phyloP scores from a whole-genome alignment of 805 yeast species.

The Candida ipomoeae region DNA sequence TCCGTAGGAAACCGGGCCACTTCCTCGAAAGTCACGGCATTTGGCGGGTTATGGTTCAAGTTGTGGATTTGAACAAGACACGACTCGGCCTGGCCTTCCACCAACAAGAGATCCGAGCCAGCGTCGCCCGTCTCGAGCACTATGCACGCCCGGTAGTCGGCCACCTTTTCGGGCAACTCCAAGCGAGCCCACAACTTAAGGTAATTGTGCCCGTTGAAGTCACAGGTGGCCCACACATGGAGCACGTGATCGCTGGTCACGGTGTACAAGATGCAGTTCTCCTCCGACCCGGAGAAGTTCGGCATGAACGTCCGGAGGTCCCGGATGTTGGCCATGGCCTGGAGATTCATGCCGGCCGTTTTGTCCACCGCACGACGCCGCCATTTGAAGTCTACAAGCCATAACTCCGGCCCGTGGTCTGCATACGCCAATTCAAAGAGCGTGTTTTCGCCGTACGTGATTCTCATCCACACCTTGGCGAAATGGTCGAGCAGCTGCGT shows the following conservation, averaged over 20 bases:
- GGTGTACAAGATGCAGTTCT: constrained; percentile 51
- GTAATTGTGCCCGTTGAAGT: constrained; percentile 52
- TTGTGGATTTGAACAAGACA: constrained; percentile 47
- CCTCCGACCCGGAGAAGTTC: constrained; percentile 30
- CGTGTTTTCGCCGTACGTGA: constrained; percentile 55
- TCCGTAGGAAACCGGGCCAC: constrained; percentile 20
- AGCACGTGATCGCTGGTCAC: constrained; percentile 55
- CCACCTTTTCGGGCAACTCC: constrained; percentile 20
- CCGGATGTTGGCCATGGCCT: constrained; percentile 31
- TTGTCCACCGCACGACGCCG: constrained; percentile 27
- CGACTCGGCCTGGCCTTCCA: constrained; percentile 32
- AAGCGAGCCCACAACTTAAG: constrained; percentile 55
- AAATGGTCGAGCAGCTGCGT: constrained; percentile 59
- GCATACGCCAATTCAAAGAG: constrained; percentile 68
- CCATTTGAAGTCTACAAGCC: constrained; percentile 48
- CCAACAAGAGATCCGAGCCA: constrained; percentile 33
- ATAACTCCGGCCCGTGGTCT: constrained; percentile 49
- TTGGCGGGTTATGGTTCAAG: constrained; percentile 53
- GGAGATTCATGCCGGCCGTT: constrained; percentile 19
- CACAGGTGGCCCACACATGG: constrained; percentile 67
- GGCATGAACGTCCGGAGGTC: constrained; percentile 32
- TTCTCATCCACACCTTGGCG: constrained; percentile 75
- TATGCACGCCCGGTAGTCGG: constrained; percentile 5
- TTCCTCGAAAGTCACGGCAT: constrained; percentile 40
- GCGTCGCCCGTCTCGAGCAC: constrained; percentile 3